These are phyloP conservation scores for Penicillium sp. DNA, from an alignment of 2,329 filamentous ascomycete species.

Conservation along the genomic window DNA sequence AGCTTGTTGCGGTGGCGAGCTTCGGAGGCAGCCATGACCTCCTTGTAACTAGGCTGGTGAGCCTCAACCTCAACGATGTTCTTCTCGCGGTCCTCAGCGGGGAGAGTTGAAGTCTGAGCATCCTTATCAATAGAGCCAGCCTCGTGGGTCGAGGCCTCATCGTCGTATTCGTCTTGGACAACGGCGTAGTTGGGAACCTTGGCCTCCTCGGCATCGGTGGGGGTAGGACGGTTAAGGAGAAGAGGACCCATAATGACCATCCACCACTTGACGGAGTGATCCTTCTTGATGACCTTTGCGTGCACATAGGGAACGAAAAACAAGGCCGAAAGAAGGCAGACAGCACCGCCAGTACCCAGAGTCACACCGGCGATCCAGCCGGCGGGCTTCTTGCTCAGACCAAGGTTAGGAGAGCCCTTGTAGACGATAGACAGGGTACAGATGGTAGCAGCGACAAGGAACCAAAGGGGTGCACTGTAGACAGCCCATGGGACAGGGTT, in stretches of 20 bases:
- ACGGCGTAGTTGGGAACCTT: slow-evolving; percentile 75
- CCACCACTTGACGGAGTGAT: slow-evolving; percentile 64
- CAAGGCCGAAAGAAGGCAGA: slow-evolving; percentile 60
- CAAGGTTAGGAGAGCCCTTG: slow-evolving; percentile 72
- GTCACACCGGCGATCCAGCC: slow-evolving; percentile 69
- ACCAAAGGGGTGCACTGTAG: slow-evolving; percentile 72
- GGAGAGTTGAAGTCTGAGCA: slow-evolving; percentile 18
- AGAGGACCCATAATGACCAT: slow-evolving; percentile 63
- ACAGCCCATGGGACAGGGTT: slow-evolving; percentile 73
- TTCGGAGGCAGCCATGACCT: slow-evolving; percentile 59
- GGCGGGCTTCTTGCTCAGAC: slow-evolving; percentile 59
- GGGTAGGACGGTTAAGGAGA: slow-evolving; percentile 60
- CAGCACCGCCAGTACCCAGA: slow-evolving; percentile 62
- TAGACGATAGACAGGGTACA: slow-evolving; percentile 78
- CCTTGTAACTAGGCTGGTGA: slow-evolving; percentile 59
- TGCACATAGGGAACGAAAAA: slow-evolving; percentile 75
- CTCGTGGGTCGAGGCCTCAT: slow-evolving; percentile 36
- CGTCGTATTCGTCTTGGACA: slow-evolving; percentile 63
- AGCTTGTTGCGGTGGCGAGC: slow-evolving; percentile 64
- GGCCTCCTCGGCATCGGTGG: slow-evolving; percentile 54
- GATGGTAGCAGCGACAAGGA: slow-evolving; percentile 72
- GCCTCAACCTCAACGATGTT: slow-evolving; percentile 49
- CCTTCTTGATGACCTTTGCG: slow-evolving; percentile 67
- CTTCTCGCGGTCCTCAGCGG: slow-evolving; percentile 35
- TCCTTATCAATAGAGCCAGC: slow-evolving; percentile 26